These are phyloP conservation scores for Myxozyma neotropica DNA, from an alignment of 805 yeast genomes.

Conservation along the genomic window DNA sequence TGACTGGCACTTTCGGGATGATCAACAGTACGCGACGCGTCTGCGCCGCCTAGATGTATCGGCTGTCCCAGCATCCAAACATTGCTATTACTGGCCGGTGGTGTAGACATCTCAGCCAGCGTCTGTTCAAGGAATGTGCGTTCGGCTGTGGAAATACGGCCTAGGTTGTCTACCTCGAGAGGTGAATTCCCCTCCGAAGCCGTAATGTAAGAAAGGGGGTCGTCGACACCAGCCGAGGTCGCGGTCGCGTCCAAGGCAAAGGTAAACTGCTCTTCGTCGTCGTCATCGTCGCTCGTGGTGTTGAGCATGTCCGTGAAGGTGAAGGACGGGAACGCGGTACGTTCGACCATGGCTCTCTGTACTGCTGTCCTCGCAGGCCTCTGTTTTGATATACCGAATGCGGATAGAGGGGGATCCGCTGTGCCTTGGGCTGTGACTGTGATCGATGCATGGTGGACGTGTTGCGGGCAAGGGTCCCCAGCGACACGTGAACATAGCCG, in stretches of 20 bases:
- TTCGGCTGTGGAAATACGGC: constrained; percentile 5
- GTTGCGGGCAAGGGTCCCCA: not conserved
- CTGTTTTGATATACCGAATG: not conserved
- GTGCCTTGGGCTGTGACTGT: not conserved
- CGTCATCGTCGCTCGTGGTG: constrained; percentile 1
- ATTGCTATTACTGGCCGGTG: not conserved
- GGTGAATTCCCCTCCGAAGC: not conserved
- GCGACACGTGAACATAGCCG: too few species aligned
- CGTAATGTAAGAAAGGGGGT: not conserved
- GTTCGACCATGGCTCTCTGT: not conserved
- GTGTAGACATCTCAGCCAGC: constrained; percentile 8
- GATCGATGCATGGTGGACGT: too few species aligned
- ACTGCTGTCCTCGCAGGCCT: not conserved
- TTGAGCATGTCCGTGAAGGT: constrained; percentile 25
- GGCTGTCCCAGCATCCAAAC: not conserved
- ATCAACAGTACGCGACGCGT: constrained; percentile 1
- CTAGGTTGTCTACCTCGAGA: not conserved
- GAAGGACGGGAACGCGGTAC: constrained; percentile 30
- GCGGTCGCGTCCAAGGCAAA: not conserved
- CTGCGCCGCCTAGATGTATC: not conserved
- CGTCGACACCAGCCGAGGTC: not conserved
- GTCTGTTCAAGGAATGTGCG: constrained; percentile 20
- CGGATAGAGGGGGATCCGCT: not conserved
- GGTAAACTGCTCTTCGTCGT: not conserved
- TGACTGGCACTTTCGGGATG: constrained; percentile 3